Evolutionary conservation across 768 basidiomycete species (phyloP), one percentile per base, ranked within the genome.

Genomic region (Sporobolomyces pararoseus): DNA sequence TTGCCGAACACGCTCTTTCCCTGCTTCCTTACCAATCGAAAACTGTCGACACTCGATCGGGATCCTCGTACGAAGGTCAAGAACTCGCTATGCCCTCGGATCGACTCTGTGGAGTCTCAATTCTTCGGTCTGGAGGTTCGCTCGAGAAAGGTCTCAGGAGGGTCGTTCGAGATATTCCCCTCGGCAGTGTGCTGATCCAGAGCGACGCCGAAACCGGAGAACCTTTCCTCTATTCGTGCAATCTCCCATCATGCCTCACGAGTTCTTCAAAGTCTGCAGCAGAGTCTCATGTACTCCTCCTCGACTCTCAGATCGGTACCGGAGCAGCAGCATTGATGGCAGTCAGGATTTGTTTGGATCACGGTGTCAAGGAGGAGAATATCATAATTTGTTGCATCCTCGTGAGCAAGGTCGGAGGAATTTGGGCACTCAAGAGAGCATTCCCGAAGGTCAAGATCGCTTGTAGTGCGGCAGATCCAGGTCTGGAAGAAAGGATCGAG

Each of bases 241-340:
- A 86, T 81, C 84, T 99, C 29, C 95, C 95, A 1, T 78, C 82
- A 6, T 88, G 82, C 77, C 79, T 98, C 61, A 88, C 90, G 46
- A 44, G 49, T 1, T 80, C 84, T 16, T 82, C 87, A 49, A 81
- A 85, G 59, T 81, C 82, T 44, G 91, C 93, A 4, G 79, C 82
- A 69, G 81, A 89, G 35, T 81, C 88, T 0, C 90, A 86, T 82
- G 94, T 96, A 1, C 89, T 96, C 78, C 79, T 99, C 16, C 83
- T 97, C 49, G 95, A 97, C 77, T 88, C 90, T 19, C 72, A 95
- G 88, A 91, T 98, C 78, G 92, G 91, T 9, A 97, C 95, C 0
- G 95, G 88, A 7, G 93, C 94, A 0, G 86, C 71, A n/a, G 71
- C 66, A 12, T 89, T 97, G 79, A 97, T 98, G 95, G 88, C 93